Percentiles rank a stretch among this genome's conserved stretches.
Evolutionary conservation across 169 alveolate genomes (phyloP).

Genomic region (Perkinsus olseni): DNA sequence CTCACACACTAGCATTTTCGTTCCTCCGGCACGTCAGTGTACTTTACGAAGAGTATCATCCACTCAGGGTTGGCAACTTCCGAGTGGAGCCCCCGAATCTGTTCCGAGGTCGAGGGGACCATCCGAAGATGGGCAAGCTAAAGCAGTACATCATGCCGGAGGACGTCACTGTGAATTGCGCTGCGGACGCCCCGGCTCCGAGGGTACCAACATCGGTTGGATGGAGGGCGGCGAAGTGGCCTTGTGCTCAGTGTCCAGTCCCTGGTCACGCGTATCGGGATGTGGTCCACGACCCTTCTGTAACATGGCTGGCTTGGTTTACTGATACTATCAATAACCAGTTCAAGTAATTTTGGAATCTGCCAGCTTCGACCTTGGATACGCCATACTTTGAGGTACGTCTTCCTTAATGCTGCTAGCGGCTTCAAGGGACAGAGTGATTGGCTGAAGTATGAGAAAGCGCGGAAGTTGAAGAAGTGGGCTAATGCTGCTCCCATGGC

Average conservation of each 20-base stretch:
- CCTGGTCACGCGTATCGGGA: conserved; percentile 97
- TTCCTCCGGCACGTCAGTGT: too few species aligned
- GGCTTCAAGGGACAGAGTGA: conserved; percentile 90
- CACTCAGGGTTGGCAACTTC: conserved; percentile 63
- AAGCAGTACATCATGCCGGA: conserved; percentile 82
- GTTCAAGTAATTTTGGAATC: not conserved
- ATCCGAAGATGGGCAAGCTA: conserved; percentile 91
- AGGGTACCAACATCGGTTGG: conserved; percentile 42
- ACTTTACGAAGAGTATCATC: too few species aligned
- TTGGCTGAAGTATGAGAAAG: conserved; percentile 91
- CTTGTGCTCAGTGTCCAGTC: conserved; percentile 41
- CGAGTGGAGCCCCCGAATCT: conserved; percentile 97
- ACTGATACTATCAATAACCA: conserved; percentile 85
- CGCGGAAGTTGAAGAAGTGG: conserved; percentile 74
- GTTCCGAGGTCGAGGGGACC: conserved; percentile 99
- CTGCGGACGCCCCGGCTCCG: conserved; percentile 92
- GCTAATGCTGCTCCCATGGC: not conserved
- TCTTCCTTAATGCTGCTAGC: conserved; percentile 64
- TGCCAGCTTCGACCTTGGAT: not conserved
- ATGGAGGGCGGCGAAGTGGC: not conserved
- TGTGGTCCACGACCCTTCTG: conserved; percentile 85
- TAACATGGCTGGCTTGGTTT: conserved; percentile 93
- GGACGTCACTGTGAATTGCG: conserved; percentile 85
- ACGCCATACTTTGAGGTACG: not conserved
- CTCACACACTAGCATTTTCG: too few species aligned